A percentile compares a stretch with the other conserved stretches of the same genome.
phyloP scores from a whole-genome alignment of 805 yeast genomes.

The Metschnikowia proteae region DNA sequence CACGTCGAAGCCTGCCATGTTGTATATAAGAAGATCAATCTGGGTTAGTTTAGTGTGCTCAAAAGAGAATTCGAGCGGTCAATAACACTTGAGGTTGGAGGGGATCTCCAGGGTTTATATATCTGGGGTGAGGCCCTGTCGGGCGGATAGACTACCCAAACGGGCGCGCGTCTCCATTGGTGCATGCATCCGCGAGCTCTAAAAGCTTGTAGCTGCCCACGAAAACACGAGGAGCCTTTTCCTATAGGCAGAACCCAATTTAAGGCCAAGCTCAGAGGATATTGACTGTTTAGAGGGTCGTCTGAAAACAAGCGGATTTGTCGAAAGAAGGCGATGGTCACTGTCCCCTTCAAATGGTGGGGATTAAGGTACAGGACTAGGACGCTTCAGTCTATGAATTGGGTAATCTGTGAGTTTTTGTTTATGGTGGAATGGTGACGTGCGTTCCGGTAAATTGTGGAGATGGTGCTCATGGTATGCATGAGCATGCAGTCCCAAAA shows the following conservation, averaged over 20 bases:
- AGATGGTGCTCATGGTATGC: neutral
- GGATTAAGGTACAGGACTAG: too few species aligned
- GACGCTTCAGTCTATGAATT: too few species aligned
- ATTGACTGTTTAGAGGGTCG: too few species aligned
- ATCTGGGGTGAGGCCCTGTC: neutral
- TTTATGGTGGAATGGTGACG: neutral
- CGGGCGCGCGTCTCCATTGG: neutral
- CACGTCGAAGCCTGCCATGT: constrained; percentile 21
- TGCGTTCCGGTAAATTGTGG: neutral
- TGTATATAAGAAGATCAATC: neutral
- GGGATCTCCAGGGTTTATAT: neutral
- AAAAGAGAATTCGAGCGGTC: neutral
- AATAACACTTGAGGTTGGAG: neutral
- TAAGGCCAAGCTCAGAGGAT: too few species aligned
- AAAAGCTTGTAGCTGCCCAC: neutral
- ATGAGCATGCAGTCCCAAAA: neutral
- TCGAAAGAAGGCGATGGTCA: too few species aligned
- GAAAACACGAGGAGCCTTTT: neutral
- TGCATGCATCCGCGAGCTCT: neutral
- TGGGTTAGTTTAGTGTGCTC: neutral
- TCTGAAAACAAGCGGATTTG: too few species aligned
- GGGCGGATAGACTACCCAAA: neutral
- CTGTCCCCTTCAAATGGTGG: too few species aligned
- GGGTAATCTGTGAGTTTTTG: too few species aligned
- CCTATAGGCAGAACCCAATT: neutral